phyloP scores from a whole-genome alignment of 2,329 filamentous ascomycete genomes.

The Microsporum audouinii region DNA sequence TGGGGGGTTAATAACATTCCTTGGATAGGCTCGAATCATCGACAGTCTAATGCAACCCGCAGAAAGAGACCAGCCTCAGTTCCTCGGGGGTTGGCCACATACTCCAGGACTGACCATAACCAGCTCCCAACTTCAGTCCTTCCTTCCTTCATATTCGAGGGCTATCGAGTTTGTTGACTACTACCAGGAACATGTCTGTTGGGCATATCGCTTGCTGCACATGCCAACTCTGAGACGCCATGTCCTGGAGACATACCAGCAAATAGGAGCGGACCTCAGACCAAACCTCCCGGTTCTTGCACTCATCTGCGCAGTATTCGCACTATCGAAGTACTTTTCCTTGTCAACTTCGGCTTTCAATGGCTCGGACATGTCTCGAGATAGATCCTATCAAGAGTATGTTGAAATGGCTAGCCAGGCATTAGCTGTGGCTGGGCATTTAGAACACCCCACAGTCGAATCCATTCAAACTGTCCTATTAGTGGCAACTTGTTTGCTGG shows the following conservation, averaged over 20 bases:
- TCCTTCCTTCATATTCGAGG: constrained; percentile 23
- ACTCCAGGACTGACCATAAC: not conserved
- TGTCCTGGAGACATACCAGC: constrained; percentile 24
- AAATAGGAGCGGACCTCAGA: constrained; percentile 10
- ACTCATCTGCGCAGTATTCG: constrained; percentile 18
- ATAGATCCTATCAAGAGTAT: constrained; percentile 18
- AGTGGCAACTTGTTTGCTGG: not conserved
- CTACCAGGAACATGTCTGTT: constrained; percentile 26
- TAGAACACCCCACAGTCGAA: constrained; percentile 23
- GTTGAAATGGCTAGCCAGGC: constrained; percentile 23
- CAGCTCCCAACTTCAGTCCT: constrained; percentile 15
- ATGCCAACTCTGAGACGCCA: constrained; percentile 19
- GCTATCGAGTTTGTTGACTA: constrained; percentile 23
- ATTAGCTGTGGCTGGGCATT: constrained; percentile 22
- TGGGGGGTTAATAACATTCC: not conserved
- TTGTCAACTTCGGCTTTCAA: constrained; percentile 17
- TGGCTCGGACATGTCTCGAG: constrained; percentile 13
- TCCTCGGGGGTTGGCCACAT: not conserved
- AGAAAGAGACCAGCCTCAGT: not conserved
- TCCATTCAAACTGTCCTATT: constrained; percentile 23
- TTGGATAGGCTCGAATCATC: not conserved
- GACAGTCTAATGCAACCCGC: not conserved
- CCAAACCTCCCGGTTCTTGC: constrained; percentile 11
- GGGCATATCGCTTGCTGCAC: constrained; percentile 28
- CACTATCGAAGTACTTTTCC: constrained; percentile 27